Evolutionary conservation across 352 stramenopile species (phyloP), one percentile per base, ranked within the genome.

Genomic region (Phytophthora syringae): DNA sequence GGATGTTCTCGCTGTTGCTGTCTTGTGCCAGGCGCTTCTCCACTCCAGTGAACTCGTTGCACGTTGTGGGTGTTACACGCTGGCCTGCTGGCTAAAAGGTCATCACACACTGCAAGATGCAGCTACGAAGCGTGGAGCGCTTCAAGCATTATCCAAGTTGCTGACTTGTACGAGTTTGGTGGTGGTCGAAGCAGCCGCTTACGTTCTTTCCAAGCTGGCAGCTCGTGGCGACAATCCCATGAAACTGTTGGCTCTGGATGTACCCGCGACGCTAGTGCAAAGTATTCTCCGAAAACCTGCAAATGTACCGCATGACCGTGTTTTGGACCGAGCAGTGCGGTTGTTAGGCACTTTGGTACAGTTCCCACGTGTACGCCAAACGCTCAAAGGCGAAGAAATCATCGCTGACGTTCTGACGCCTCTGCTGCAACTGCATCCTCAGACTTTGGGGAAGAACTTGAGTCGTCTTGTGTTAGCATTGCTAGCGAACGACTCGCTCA

Each of bases 21-120:
- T 92, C 7, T 21, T 90, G 3, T 82, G 79, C 18, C 79, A 90
- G 32, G 65, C 79, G 12, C 54, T 94, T 11, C 50, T 61, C 3
- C 80, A 92, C 50, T 65, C 80, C 6, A 94, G 82, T 28, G 86
- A 92, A 37, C 72, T 93, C 6, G 84, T 89, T 3, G 84, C 89
- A 45, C 70, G 84, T 4, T 93, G 86, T 24, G 68, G 80, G 13
- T 93, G 86, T 51, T 92, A 86, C 49, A 86, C 80, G 9, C 60
- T 94, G 5, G 84, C 70, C 0, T 72, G 70, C 5, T 94, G 86
- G 86, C 74, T 85, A 51, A 88, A 90, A 27, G 71, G 79, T n/a
- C 69, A 87, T 10, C 10, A 50, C 0, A 30, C 40, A 12, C 76
- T 84, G 28, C 84, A 91, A 50, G 74, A 82, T 11, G 71, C 79